Evolutionary conservation across 116 monocot species (phyloP), one percentile per base, ranked within the genome.

Genomic region (Cymodocea nodosa): DNA sequence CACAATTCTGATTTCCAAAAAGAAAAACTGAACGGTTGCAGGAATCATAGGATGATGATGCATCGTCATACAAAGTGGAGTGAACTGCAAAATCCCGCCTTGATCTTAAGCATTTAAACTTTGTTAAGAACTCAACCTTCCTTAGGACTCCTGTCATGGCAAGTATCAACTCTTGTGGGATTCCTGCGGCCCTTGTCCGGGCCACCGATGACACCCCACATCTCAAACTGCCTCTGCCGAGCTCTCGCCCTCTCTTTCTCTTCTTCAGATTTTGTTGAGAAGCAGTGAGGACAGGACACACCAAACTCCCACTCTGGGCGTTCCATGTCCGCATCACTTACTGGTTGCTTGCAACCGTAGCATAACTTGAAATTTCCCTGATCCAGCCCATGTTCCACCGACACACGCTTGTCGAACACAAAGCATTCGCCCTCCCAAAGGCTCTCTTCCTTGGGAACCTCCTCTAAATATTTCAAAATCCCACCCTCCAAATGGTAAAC

Each of bases 391-490:
- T 97, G 95, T 51, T 97, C 85, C 1, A 97, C 95, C 0, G 95
- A 90, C 19, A 97, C 95, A 25, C 90, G 71, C 72, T 97, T 97
- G 57, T 97, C 95, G 59, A 97, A 97, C 11, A 97, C 95, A 77
- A 97, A 97, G 69, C 95, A 97, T 59, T 97, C 90, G 2, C 95
- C 90, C 65, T 97, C 95, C 95, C 95, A 97, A 0, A 87, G 81
- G 65, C 87, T 87, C 64, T 90, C 85, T 6, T 58, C 67, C 69
- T 83, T 81, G 0, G 95, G 87, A 6, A 97, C 76, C 62, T 97
- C 87, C 66, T 97, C 95, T 0, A 97, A 79, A 66, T 97, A 97
- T 66, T 97, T 97, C 20, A 97, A 73, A 65, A 97, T 90, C 35
- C 95, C 95, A 19, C 90, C 95, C 76, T 97, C 78, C 66, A 97